These are phyloP conservation scores for Xylaria palmicola DNA, from an alignment of 495 filamentous ascomycete genomes.

Conservation along the genomic window DNA sequence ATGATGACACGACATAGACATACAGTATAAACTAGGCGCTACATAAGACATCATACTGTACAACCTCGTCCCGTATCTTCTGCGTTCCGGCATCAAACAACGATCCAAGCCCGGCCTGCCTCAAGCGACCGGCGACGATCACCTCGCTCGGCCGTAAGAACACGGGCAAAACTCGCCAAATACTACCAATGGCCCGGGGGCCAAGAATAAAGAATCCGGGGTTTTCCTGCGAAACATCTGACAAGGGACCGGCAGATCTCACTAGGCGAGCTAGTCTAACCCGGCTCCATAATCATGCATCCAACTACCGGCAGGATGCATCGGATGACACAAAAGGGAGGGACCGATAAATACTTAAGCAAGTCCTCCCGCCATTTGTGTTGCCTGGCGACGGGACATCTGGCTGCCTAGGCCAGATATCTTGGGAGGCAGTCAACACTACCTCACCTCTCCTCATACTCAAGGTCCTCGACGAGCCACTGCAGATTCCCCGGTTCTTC, in stretches of 20 bases:
- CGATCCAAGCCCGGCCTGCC: not conserved
- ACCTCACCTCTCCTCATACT: too few relatives aligned
- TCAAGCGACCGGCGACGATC: not conserved
- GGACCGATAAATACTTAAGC: too few relatives aligned
- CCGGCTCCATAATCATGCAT: not conserved
- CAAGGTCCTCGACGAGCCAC: too few relatives aligned
- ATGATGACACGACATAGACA: too few relatives aligned
- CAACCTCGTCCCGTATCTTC: not conserved
- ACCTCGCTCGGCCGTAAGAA: constrained; percentile 1
- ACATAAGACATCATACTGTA: not conserved
- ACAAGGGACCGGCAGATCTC: not conserved
- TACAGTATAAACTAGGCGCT: not conserved
- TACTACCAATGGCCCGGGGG: not conserved
- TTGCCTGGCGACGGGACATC: too few relatives aligned
- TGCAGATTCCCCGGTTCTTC: not conserved
- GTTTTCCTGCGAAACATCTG: not conserved
- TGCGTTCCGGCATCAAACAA: not conserved
- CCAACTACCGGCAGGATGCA: too few relatives aligned
- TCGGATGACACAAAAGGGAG: too few relatives aligned
- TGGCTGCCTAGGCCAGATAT: not conserved
- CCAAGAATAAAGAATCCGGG: not conserved
- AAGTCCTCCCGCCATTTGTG: too few relatives aligned
- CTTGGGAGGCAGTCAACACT: not conserved
- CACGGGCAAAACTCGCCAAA: not conserved
- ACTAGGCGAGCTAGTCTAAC: not conserved